Base-by-base conservation (phyloP, 805 yeast species). In the Sugiyamaella mastotermitis region DNA sequence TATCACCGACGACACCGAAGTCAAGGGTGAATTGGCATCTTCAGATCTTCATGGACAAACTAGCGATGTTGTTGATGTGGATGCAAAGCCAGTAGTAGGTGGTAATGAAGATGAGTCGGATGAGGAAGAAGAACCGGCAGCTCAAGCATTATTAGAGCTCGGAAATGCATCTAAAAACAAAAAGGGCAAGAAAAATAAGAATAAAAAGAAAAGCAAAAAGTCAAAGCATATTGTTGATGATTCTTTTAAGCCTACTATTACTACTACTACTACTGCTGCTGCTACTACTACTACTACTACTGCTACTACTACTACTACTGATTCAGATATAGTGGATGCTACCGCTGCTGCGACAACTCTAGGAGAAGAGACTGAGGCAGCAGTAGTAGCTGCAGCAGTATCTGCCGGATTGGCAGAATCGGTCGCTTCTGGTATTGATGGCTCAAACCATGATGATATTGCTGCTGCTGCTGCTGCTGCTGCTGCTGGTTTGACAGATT, bases 81-180 rank as follows among this genome's bases (percentile, higher is more conserved):
- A 31, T n/a, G 16, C 17, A 16, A 23, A 31, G 14, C 17, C 34
- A 26, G 39, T 33, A 22, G 29, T n/a, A n/a, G n/a, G n/a, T n/a
- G n/a, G n/a, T n/a, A n/a, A n/a, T n/a, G n/a, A n/a, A n/a, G n/a
- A n/a, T n/a, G n/a, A n/a, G n/a, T n/a, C n/a, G n/a, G n/a, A n/a
- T n/a, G n/a, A n/a, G n/a, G n/a, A 33, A 29, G 29, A 31, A 18
- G 49, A 42, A 32, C 42, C 35, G 28, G 44, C 44, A 21, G 49
- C 48, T 14, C 48, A 45, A 41, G 49, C 49, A 18, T 39, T 45
- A 18, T 34, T 45, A 22, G 49, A 45, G 21, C 37, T 45, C 20
- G 46, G 45, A 11, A 43, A 45, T 25, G 36, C 21, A n/a, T 19
- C 38, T 17, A 37, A 43, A 22, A 28, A 22, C 18, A 31, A 27